Conservation (phyloP, 768 basidiomycete species). For the Clitopilus hobsonii region DNA sequence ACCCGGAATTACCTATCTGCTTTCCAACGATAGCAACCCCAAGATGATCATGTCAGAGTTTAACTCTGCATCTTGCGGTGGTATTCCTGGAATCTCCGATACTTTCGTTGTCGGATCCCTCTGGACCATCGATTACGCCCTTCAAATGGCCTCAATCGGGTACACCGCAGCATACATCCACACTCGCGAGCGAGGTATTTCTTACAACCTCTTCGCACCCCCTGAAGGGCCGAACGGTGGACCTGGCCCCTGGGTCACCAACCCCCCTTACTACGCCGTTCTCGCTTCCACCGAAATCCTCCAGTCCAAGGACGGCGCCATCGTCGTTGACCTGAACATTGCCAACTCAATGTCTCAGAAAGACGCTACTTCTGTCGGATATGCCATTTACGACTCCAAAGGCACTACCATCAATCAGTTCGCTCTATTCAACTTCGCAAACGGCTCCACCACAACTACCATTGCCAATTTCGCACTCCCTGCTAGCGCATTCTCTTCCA, state of each 20-base stretch:
- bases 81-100: conserved; percentile 42
- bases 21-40: conserved; percentile 25
- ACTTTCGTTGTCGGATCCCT: conserved; percentile 46
- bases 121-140: conserved; percentile 49
- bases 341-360: conserved; percentile 28
- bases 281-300: conserved; percentile 42
- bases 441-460: conserved; percentile 30
- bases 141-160: conserved; percentile 45
- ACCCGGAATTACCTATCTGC: conserved; percentile 30
- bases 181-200: conserved; percentile 46
- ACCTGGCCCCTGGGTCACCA: conserved; percentile 41
- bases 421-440: conserved; percentile 48
- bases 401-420: conserved; percentile 35
- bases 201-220: conserved; percentile 47
- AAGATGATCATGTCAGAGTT: conserved; percentile 50
- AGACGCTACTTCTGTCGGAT: conserved; percentile 41
- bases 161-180: conserved; percentile 48
- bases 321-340: conserved; percentile 44
- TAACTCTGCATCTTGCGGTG: conserved; percentile 50
- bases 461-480: conserved; percentile 31
- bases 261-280: conserved; percentile 46
- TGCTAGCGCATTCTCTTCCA: conserved; percentile 19
- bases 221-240: conserved; percentile 29
- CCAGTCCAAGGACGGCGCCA: conserved; percentile 31
- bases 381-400: conserved; percentile 55